These are phyloP conservation scores for Immersiella caudata DNA, from an alignment of 495 filamentous ascomycete genomes.

Conservation along the genomic window DNA sequence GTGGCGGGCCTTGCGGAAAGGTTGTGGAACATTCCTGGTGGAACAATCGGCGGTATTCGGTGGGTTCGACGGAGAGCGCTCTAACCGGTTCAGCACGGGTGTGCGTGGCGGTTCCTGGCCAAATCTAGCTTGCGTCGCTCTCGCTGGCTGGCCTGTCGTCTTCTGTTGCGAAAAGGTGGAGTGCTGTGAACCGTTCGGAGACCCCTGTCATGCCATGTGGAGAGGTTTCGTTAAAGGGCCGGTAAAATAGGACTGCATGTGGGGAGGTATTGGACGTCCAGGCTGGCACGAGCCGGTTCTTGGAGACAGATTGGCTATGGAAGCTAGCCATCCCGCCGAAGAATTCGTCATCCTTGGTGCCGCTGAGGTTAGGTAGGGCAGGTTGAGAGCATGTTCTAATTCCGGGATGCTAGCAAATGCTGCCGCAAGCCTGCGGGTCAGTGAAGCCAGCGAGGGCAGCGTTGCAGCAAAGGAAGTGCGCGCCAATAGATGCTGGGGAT, in stretches of 20 bases:
- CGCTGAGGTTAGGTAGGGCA: neutral
- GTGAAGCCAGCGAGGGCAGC: neutral
- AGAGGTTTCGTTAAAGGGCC: conserved; percentile 33
- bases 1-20: conserved; percentile 1
- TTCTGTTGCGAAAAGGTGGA: neutral
- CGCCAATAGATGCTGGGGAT: conserved; percentile 14
- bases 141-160: neutral
- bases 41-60: neutral
- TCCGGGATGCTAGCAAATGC: conserved; percentile 5
- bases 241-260: conserved; percentile 36
- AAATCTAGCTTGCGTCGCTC: neutral
- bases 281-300: conserved; percentile 21
- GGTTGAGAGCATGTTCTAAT: conserved; percentile 3
- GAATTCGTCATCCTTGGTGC: neutral
- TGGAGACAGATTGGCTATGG: conserved; percentile 12
- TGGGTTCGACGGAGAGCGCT: neutral
- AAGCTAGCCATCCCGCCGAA: neutral
- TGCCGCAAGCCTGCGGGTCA: neutral
- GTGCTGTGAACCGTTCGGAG: neutral
- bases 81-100: neutral
- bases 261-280: conserved; percentile 17
- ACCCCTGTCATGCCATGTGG: conserved; percentile 39
- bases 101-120: neutral
- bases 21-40: conserved; percentile 6
- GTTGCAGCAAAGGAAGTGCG: neutral